Evolutionary conservation across 2,329 filamentous ascomycete genomes (phyloP).

Genomic region (Arthrobotrys musiformis): DNA sequence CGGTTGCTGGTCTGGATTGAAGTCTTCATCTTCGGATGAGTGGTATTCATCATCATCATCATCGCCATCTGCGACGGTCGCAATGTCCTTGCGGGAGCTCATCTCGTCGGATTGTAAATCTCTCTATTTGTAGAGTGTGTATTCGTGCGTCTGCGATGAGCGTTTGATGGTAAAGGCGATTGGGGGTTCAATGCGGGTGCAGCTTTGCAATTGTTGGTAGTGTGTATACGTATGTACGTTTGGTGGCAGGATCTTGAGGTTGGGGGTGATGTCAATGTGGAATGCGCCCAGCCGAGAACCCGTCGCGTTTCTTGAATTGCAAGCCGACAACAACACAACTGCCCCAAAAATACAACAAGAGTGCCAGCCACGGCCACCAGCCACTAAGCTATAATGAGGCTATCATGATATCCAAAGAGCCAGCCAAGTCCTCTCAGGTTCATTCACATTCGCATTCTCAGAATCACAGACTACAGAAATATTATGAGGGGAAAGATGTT

Average conservation of each 20-base stretch:
- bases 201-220: background rate
- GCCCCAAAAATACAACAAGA: constrained; percentile 20
- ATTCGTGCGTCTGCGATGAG: background rate
- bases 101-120: background rate
- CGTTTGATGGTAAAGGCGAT: background rate
- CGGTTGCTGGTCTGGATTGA: constrained; percentile 70
- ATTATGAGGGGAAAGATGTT: background rate
- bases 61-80: constrained; percentile 63
- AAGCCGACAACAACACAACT: constrained; percentile 22
- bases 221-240: background rate
- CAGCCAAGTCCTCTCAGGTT: too few species aligned
- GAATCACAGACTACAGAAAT: background rate
- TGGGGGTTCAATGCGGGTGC: too few species aligned
- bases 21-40: constrained; percentile 79
- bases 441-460: too few species aligned
- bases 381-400: too few species aligned
- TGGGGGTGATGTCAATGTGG: constrained; percentile 48
- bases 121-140: background rate
- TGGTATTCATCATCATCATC: constrained; percentile 71
- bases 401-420: too few species aligned
- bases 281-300: constrained; percentile 28
- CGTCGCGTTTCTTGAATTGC: constrained; percentile 2
- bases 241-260: background rate
- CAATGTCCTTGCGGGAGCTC: constrained; percentile 63
- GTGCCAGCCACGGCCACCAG: too few species aligned